phyloP scores from a whole-genome alignment of 768 basidiomycete genomes.

The Chlorophyllum brunneum region DNA sequence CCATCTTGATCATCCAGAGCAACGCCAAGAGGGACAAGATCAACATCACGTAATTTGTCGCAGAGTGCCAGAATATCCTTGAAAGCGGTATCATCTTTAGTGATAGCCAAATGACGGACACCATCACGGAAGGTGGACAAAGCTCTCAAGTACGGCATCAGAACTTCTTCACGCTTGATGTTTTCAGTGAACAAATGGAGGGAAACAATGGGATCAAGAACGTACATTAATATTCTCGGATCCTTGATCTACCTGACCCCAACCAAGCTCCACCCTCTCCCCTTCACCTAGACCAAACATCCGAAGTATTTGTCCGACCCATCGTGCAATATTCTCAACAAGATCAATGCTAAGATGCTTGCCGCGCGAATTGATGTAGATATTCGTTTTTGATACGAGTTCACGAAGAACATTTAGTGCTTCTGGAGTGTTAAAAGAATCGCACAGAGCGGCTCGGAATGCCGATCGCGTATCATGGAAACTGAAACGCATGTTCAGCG shows the following conservation, averaged over 20 bases:
- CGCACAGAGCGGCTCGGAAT: slow-evolving; percentile 87
- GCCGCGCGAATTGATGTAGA: slow-evolving; percentile 75
- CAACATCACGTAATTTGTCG: slow-evolving; percentile 86
- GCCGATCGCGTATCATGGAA: slow-evolving; percentile 68
- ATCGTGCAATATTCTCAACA: slow-evolving; percentile 60
- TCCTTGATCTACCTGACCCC: slow-evolving; percentile 66
- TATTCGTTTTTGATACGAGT: slow-evolving; percentile 79
- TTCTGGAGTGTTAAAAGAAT: slow-evolving; percentile 94
- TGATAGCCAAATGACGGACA: slow-evolving; percentile 78
- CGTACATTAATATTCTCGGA: slow-evolving; percentile 49
- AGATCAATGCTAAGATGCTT: slow-evolving; percentile 57
- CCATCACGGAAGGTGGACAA: slow-evolving; percentile 91
- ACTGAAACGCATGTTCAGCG: slow-evolving; percentile 35
- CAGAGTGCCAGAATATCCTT: slow-evolving; percentile 83
- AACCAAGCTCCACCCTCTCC: slow-evolving; percentile 67
- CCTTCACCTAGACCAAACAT: slow-evolving; percentile 81
- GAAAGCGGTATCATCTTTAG: slow-evolving; percentile 56
- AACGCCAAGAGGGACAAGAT: slow-evolving; percentile 91
- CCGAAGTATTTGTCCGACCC: slow-evolving; percentile 70
- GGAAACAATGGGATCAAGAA: slow-evolving; percentile 14
- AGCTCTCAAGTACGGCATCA: slow-evolving; percentile 85
- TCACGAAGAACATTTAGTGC: slow-evolving; percentile 76
- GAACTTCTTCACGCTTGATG: slow-evolving; percentile 69
- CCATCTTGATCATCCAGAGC: slow-evolving; percentile 97
- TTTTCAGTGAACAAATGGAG: neutral